Evolutionary conservation across 2,329 filamentous ascomycete genomes (phyloP), one percentile per base, ranked within the genome.

Genomic region (Fusarium luffae): DNA sequence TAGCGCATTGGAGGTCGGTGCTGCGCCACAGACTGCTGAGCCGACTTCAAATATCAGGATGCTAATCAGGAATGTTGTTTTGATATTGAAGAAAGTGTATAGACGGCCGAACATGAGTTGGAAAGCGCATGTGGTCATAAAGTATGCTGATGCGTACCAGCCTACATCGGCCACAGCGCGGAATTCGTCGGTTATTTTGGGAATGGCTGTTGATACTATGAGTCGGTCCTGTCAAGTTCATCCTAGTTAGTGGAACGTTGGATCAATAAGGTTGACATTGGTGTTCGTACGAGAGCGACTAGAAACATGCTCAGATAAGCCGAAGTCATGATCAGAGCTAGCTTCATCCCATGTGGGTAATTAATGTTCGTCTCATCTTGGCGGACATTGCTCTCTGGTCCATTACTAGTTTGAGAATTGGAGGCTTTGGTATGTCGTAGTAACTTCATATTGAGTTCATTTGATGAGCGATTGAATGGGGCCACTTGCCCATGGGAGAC

Each of bases 121-220:
- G 66, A 80, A 78, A 43, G 74, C 77, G 3, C 77, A 81, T 14
- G 80, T 66, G 7, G 80, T 81, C 54, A 84, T 74, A 59, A 85
- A 82, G 64, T 81, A 85, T 23, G 83, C 83, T 14, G 83, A 79
- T 6, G 84, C 84, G 68, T 88, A 88, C 86, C 86, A 88, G 12
- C 82, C 81, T 14, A 86, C 79, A 54, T 85, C 80, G 25, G 78
- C 76, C 8, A 86, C 78, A 37, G 80, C 77, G 30, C 82, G 75
- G 73, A 84, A 83, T 21, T 83, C 78, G 65, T 79, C 80, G 3
- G 84, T 85, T 63, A 86, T 85, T 42, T 82, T 82, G 2, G 84
- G 84, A 41, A 86, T 85, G 7, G 83, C 84, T 0, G 84, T 85
- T 5, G 82, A 82, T 19, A 85, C 80, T 54, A 86, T 85, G 4